These are phyloP conservation scores for Thinopyrum elongatum DNA, from an alignment of 176 grass and related monocot genomes.

Conservation along the genomic window DNA sequence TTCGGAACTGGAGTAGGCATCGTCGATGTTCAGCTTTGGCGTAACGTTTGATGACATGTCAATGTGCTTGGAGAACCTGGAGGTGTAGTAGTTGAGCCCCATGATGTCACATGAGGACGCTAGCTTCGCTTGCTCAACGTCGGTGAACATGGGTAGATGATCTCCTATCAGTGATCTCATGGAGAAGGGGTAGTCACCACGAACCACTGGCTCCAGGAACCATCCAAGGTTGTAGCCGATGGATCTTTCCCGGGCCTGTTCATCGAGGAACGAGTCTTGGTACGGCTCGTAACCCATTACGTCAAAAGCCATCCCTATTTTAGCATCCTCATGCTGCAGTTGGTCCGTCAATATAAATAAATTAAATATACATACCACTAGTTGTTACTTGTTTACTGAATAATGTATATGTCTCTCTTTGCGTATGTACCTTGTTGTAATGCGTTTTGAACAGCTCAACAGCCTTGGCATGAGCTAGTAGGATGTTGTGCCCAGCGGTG, in stretches of 20 bases:
- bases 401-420: background rate
- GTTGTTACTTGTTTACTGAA: background rate
- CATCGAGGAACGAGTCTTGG: background rate
- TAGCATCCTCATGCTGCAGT: background rate
- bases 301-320: background rate
- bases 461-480: background rate
- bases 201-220: constrained; percentile 9
- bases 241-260: background rate
- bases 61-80: background rate
- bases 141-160: background rate
- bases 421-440: background rate
- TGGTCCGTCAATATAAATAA: background rate
- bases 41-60: background rate
- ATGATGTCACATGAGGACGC: background rate
- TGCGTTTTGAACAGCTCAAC: background rate
- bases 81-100: constrained; percentile 29
- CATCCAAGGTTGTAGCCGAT: background rate
- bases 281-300: constrained; percentile 1
- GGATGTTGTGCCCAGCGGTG: background rate
- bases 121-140: background rate
- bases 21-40: background rate
- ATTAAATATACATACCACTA: background rate
- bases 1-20: background rate
- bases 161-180: background rate
- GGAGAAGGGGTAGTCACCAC: constrained; percentile 27